Evolutionary conservation across 2,329 filamentous ascomycete genomes (phyloP), one percentile per base, ranked within the genome.

Genomic region (Capronia coronata): DNA sequence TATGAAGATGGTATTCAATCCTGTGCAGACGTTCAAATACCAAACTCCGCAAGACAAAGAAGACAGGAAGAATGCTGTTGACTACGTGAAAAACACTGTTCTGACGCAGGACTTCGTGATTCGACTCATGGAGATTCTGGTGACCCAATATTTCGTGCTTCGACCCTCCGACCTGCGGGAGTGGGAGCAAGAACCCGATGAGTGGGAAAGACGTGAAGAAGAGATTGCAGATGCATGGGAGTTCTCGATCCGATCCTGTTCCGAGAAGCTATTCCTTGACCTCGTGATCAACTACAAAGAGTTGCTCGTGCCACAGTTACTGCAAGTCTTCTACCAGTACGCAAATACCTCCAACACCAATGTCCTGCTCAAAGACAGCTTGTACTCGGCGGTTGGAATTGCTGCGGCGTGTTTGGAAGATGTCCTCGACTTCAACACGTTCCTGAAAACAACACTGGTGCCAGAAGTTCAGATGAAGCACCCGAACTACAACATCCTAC

Each of bases 141-240:
- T 98, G 44, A 88, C 86, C 1, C 83, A 85, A 60, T 87, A 95
- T 59, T 93, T 98, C 64, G 78, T 93, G 30, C 93, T 97, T 66
- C 81, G 88, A 27, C 79, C 85, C 51, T 81, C 82, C 44, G 93
- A 98, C 66, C 77, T 97, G 1, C 82, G 88, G 54, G 85, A 88
- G 50, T 98, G 93, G 93, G 85, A 94, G 64, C 85, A 94, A 63
- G 89, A 95, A 50, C 88, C 91, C 0, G 88, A 98, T 65, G 89
- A 94, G 46, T 98, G 93, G 90, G 91, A 96, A 66, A 83, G 86
- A 57, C 82, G 84, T 61, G 89, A 96, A 71, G 88, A 94, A 62
- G 86, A 84, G 52, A 80, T 87, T 51, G 83, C 86, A 29, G 86
- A 88, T 59, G 87, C 86, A 1, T 97, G 86, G 77, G 89, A 97